Evolutionary conservation across 2,329 filamentous ascomycete species (phyloP).

Genomic region (Colletotrichum agaves): DNA sequence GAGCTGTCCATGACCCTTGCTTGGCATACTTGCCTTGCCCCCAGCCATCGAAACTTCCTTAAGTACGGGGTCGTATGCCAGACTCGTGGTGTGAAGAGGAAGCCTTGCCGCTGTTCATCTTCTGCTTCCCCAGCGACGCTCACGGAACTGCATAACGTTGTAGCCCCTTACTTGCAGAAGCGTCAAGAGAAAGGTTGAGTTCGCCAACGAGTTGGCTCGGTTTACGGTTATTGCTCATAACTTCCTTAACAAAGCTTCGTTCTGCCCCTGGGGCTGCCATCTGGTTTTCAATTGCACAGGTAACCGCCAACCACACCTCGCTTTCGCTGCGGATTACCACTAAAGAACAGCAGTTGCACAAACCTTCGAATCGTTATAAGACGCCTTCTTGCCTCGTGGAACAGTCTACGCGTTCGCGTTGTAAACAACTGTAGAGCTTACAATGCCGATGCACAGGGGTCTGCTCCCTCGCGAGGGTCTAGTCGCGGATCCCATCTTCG

Average conservation of each 20-base stretch:
- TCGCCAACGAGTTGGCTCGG: not conserved
- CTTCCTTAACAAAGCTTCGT: not conserved
- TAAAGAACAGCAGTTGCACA: conserved; percentile 2
- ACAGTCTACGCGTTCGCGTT: not conserved
- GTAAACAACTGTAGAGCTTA: not conserved
- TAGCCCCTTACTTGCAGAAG: not conserved
- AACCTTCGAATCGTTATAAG: not conserved
- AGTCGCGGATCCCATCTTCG: conserved; percentile 68
- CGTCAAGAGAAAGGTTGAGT: not conserved
- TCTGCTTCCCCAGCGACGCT: not conserved
- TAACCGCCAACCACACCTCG: not conserved
- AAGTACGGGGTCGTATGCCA: conserved; percentile 16
- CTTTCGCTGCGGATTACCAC: not conserved
- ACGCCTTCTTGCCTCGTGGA: not conserved
- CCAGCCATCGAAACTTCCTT: conserved; percentile 12
- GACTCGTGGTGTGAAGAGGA: not conserved
- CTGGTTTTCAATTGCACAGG: not conserved
- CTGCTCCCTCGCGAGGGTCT: conserved; percentile 68
- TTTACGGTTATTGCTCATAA: not conserved
- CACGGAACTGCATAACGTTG: not conserved
- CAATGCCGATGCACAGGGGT: conserved; percentile 56
- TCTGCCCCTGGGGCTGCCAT: conserved; percentile 13
- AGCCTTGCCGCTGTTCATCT: not conserved
- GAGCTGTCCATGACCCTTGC: conserved; percentile 15
- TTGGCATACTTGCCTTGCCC: not conserved